Percentiles rank a stretch among this genome's conserved stretches.
These are phyloP conservation scores for Rasamsonia emersonii DNA, from an alignment of 2,329 filamentous ascomycete species.

Conservation along the genomic window DNA sequence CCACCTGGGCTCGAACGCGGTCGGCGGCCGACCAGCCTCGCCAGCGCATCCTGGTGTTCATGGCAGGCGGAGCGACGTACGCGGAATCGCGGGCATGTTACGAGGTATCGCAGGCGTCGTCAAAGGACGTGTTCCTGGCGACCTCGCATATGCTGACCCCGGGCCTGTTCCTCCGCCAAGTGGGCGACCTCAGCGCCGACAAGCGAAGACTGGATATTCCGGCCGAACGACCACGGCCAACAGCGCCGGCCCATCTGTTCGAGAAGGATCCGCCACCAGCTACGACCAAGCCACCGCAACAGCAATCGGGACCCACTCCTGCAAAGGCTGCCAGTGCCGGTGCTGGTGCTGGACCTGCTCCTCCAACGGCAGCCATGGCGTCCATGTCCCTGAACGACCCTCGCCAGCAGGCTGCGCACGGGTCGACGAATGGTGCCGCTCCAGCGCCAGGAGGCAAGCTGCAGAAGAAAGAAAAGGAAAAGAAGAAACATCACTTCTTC, in stretches of 20 bases:
- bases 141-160: constrained; percentile 92
- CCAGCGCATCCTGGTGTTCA: constrained; percentile 85
- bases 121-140: constrained; percentile 76
- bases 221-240: constrained; percentile 67
- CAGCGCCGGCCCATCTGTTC: constrained; percentile 77
- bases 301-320: constrained; percentile 12
- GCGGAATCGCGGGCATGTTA: constrained; percentile 86
- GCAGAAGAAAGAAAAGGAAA: constrained; percentile 48
- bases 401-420: constrained; percentile 22
- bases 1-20: constrained; percentile 85
- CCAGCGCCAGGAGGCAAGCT: constrained; percentile 33
- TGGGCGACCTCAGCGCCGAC: constrained; percentile 69
- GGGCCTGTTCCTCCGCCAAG: constrained; percentile 69
- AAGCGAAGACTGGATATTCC: constrained; percentile 72
- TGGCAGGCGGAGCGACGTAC: constrained; percentile 92
- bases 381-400: constrained; percentile 28
- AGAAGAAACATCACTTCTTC: constrained; percentile 53
- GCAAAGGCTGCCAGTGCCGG: too few species aligned
- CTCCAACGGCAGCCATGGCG: constrained; percentile 25
- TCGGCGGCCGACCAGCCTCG: constrained; percentile 67
- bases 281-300: constrained; percentile 14
- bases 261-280: constrained; percentile 55
- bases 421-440: constrained; percentile 6
- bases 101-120: constrained; percentile 63
- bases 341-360: constrained; percentile 2